Percentiles rank a stretch among this genome's conserved stretches.
These are phyloP conservation scores for Arachnomyces sp. DNA, from an alignment of 2,329 filamentous ascomycete species.

Conservation along the genomic window DNA sequence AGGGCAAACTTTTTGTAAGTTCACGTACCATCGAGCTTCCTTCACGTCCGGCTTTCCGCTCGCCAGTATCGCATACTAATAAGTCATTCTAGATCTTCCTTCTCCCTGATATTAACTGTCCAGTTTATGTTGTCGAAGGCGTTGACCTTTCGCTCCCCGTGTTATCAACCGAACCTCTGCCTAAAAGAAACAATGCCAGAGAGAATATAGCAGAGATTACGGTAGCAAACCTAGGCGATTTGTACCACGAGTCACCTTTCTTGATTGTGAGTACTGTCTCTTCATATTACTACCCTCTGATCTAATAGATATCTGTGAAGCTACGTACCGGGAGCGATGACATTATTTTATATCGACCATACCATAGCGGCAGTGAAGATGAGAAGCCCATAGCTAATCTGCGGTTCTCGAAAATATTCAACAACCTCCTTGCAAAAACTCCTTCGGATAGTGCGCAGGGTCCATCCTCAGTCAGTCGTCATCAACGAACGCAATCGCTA, in stretches of 20 bases:
- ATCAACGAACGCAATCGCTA: slow-evolving; percentile 35
- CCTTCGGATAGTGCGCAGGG: slow-evolving; percentile 46
- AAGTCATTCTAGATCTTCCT: slow-evolving; percentile 58
- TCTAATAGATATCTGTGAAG: slow-evolving; percentile 34
- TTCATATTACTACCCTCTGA: neutral
- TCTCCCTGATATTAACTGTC: slow-evolving; percentile 62
- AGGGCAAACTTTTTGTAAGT: slow-evolving; percentile 68
- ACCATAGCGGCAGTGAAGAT: slow-evolving; percentile 37
- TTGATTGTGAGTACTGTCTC: slow-evolving; percentile 60
- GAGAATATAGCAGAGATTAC: slow-evolving; percentile 72
- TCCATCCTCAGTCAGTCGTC: slow-evolving; percentile 15
- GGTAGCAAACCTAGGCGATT: slow-evolving; percentile 77
- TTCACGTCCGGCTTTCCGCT: neutral
- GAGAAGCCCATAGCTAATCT: slow-evolving; percentile 35
- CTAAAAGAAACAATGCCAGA: slow-evolving; percentile 62
- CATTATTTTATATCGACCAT: slow-evolving; percentile 78
- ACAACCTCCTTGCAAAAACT: slow-evolving; percentile 57
- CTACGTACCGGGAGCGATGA: slow-evolving; percentile 74
- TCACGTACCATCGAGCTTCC: neutral
- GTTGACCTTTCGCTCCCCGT: slow-evolving; percentile 70
- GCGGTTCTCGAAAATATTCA: slow-evolving; percentile 68
- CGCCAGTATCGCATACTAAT: slow-evolving; percentile 9
- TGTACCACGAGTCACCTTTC: slow-evolving; percentile 62
- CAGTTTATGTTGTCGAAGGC: slow-evolving; percentile 68
- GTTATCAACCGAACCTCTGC: slow-evolving; percentile 62